Evolutionary conservation across 345 rosid species (phyloP).

Genomic region (Erodium maritimum): DNA sequence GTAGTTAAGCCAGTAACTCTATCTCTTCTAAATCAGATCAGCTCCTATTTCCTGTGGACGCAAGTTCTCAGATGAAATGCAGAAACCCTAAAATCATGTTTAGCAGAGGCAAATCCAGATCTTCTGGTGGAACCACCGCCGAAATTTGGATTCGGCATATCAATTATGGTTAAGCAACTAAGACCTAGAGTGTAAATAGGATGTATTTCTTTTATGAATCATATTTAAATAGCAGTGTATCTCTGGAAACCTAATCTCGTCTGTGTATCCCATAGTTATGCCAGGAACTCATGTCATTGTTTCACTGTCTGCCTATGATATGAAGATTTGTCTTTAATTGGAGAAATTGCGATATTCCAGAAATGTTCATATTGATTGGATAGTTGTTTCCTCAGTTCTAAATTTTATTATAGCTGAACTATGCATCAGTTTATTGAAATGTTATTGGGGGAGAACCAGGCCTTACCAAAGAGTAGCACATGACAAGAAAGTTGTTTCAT

Average conservation of each 20-base stretch:
- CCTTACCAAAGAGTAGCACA: no score
- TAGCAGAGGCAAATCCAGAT: not conserved
- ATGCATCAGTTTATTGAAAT: no score
- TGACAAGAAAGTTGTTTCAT: no score
- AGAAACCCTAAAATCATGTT: not conserved
- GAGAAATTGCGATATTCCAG: not conserved
- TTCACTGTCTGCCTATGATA: not conserved
- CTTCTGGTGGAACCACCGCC: no score
- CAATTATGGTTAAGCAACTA: not conserved
- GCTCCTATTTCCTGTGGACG: not conserved
- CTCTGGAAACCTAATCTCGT: not conserved
- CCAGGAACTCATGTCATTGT: not conserved
- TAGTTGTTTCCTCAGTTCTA: no score
- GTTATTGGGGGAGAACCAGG: no score
- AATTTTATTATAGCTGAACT: no score
- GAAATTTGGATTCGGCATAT: no score
- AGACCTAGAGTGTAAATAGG: not conserved
- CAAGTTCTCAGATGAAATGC: not conserved
- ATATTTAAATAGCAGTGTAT: not conserved
- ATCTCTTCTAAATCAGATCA: not conserved
- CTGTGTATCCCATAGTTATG: not conserved
- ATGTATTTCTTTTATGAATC: not conserved
- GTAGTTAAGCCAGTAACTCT: not conserved
- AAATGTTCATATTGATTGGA: not conserved
- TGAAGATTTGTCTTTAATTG: no score